Conservation (phyloP, 371 early-diverging fungal species). For the Nematocida sp. region DNA sequence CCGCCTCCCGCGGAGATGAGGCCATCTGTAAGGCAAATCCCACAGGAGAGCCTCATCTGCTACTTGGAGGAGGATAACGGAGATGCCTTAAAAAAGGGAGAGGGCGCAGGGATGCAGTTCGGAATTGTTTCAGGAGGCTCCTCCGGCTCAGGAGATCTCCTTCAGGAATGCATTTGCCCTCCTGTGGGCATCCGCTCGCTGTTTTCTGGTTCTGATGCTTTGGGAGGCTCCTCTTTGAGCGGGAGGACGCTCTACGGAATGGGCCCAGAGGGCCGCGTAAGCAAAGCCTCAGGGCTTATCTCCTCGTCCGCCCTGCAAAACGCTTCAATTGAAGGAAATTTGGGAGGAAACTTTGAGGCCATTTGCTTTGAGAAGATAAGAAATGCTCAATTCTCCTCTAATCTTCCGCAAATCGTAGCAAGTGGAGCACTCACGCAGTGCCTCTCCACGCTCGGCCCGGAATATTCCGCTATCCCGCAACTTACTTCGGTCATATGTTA, state of each 20-base stretch:
- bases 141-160: neutral
- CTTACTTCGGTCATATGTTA: conserved; percentile 2
- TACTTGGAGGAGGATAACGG: neutral
- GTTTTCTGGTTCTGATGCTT: too few relatives aligned
- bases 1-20: neutral
- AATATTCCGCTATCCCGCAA: neutral
- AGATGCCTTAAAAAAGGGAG: too few relatives aligned
- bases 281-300: neutral
- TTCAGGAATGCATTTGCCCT: conserved; percentile 25
- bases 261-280: neutral
- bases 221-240: neutral
- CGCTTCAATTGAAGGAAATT: too few relatives aligned
- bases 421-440: conserved; percentile 6
- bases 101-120: too few relatives aligned
- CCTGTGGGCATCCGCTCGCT: neutral
- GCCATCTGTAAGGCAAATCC: neutral
- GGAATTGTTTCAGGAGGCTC: neutral
- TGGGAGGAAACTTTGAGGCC: neutral
- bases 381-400: neutral
- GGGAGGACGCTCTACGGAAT: neutral
- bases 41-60: neutral
- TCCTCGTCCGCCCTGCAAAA: neutral
- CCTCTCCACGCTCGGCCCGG: conserved; percentile 8
- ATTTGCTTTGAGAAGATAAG: conserved; percentile 23
- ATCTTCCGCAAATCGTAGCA: conserved; percentile 24